These are phyloP conservation scores for Tuber magnatum DNA, from an alignment of 495 filamentous ascomycete genomes.

Conservation along the genomic window DNA sequence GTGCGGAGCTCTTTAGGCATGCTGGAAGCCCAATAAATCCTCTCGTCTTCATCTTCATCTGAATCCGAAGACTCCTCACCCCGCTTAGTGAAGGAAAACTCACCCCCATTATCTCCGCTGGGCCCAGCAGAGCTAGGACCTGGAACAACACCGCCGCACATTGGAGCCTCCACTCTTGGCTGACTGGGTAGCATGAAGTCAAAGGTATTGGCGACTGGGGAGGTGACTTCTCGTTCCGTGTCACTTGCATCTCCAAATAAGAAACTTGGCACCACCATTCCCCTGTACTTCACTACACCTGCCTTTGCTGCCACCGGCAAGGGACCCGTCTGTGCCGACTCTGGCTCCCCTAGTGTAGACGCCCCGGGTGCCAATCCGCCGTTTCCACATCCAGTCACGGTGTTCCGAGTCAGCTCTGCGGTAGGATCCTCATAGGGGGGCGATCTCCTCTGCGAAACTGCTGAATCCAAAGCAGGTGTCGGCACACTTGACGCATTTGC, in stretches of 20 bases:
- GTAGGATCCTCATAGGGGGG: background rate
- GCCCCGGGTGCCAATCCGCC: background rate
- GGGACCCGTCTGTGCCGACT: background rate
- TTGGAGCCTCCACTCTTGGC: background rate
- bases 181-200: background rate
- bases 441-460: background rate
- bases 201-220: background rate
- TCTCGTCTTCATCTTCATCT: background rate
- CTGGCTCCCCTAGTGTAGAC: background rate
- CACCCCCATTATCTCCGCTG: background rate
- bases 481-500: background rate
- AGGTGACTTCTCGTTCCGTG: background rate
- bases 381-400: background rate
- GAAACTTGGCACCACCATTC: background rate
- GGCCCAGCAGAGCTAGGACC: background rate
- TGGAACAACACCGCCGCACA: background rate
- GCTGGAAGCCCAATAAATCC: background rate
- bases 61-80: background rate
- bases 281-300: background rate
- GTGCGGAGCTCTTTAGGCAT: background rate
- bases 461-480: background rate
- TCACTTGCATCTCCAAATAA: background rate
- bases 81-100: background rate
- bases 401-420: background rate
- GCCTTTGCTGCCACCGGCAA: background rate